These are phyloP conservation scores for Glycine latifolia DNA, from an alignment of 306 rosid genomes.

Conservation along the genomic window DNA sequence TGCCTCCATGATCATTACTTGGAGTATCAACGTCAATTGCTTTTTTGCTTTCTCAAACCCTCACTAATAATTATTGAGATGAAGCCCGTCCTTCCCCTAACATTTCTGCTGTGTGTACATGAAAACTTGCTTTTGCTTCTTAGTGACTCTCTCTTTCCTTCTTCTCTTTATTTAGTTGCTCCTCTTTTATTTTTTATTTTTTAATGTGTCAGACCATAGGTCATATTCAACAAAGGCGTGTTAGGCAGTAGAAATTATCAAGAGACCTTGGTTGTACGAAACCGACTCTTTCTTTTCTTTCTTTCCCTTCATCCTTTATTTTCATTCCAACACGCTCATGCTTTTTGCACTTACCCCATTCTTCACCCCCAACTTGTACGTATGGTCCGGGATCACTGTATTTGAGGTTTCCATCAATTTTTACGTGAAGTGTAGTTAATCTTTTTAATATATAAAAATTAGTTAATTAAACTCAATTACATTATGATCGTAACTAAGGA, in stretches of 20 bases:
- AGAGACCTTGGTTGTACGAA: conserved; percentile 42
- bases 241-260: conserved; percentile 57
- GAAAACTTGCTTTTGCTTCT: conserved; percentile 55
- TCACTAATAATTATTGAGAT: conserved; percentile 73
- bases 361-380: conserved; percentile 11
- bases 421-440: neutral
- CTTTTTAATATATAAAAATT: too few species aligned
- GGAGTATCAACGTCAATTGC: conserved; percentile 72
- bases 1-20: conserved; percentile 74
- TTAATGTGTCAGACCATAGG: conserved; percentile 56
- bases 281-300: conserved; percentile 2
- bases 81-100: conserved; percentile 67
- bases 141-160: conserved; percentile 52
- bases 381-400: neutral
- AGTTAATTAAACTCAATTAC: too few species aligned
- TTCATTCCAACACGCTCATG: neutral
- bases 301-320: too few species aligned
- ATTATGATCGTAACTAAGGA: too few species aligned
- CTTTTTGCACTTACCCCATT: conserved; percentile 13
- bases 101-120: conserved; percentile 53
- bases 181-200: conserved; percentile 2
- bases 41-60: conserved; percentile 63
- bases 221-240: conserved; percentile 56
- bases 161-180: conserved; percentile 38
- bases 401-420: neutral